phyloP scores from a whole-genome alignment of 2,329 filamentous ascomycete genomes.

The Fusarium cyanostomum region DNA sequence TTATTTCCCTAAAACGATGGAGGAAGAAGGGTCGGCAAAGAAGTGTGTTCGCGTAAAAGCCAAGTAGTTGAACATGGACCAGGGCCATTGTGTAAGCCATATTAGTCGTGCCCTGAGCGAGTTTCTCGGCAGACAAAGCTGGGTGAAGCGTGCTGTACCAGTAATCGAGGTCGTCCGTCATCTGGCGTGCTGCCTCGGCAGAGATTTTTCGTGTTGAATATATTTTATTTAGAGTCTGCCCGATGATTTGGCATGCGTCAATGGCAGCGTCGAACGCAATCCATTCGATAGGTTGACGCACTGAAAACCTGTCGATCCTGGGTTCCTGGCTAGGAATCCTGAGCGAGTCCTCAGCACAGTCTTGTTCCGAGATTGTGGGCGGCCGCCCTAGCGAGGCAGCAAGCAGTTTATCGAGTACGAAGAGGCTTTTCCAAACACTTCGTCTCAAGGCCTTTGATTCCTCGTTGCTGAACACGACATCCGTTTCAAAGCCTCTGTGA shows the following conservation, averaged over 20 bases:
- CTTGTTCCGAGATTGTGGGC: conserved; percentile 68
- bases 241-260: conserved; percentile 66
- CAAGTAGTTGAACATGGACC: conserved; percentile 69
- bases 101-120: conserved; percentile 6
- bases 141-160: conserved; percentile 50
- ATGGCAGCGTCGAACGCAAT: conserved; percentile 64
- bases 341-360: conserved; percentile 64
- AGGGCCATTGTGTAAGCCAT: conserved; percentile 63
- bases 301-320: conserved; percentile 2
- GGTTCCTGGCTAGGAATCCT: conserved; percentile 43
- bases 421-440: conserved; percentile 72
- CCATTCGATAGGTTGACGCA: conserved; percentile 2
- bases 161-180: conserved; percentile 51
- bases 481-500: conserved; percentile 65
- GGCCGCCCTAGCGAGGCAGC: conserved; percentile 71
- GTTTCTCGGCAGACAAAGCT: conserved; percentile 56
- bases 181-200: conserved; percentile 64
- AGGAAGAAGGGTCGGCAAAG: conserved; percentile 72
- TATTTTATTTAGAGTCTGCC: conserved; percentile 65
- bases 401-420: conserved; percentile 71
- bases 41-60: conserved; percentile 70
- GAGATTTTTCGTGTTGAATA: conserved; percentile 70
- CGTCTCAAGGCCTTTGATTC: conserved; percentile 58
- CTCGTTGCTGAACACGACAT: conserved; percentile 59
- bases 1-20: conserved; percentile 59